Evolutionary conservation across 495 filamentous ascomycete genomes (phyloP), one percentile per base, ranked within the genome.

Genomic region (Melanomma pulvis-pyrius): DNA sequence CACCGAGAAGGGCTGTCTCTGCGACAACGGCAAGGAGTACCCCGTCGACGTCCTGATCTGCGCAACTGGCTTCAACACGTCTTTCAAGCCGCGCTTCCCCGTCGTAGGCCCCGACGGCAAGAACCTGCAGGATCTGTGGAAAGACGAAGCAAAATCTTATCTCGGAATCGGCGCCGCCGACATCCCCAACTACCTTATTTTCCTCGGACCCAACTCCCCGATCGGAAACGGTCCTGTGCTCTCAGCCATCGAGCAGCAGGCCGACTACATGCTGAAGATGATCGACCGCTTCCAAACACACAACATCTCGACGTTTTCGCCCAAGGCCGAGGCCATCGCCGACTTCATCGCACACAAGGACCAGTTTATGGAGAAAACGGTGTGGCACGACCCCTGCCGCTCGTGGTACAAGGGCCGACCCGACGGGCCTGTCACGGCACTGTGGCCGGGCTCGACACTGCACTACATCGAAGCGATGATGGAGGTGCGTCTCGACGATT

Each of bases 371-470:
- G 61, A 75, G 12, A 71, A 73, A 21, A 83, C 79, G 1, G 80
- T 83, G 0, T 86, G 81, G 72, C 69, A 74, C 5, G 67, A 75
- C 34, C 73, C 79, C 17, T 86, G 84, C 61, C 77, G 79, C 17
- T 82, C 80, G n/a, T 84, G 82, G 82, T 84, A 86, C 67, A 85
- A 83, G 63, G 75, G 74, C 13, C 59, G 73, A 55, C 77, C 63
- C 7, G 66, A 66, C 22, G 68, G 69, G 21, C 65, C 66, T 24
- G 67, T 77, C 69, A 78, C 74, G 4, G 74, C 74, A 17, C 69
- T 78, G 13, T 78, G 76, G 76, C 76, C 76, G 0, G 76, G 76
- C 17, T 69, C 61, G 9, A 71, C 70, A 2, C 59, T 77, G 44
- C 76, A 78, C 58, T 86, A 81, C 69, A 80, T 84, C 53, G 81